A percentile compares a stretch with the other conserved stretches of the same genome.
Evolutionary conservation across 1,284 basidiomycete genomes (phyloP).

Genomic region (Ganoderma boninense): DNA sequence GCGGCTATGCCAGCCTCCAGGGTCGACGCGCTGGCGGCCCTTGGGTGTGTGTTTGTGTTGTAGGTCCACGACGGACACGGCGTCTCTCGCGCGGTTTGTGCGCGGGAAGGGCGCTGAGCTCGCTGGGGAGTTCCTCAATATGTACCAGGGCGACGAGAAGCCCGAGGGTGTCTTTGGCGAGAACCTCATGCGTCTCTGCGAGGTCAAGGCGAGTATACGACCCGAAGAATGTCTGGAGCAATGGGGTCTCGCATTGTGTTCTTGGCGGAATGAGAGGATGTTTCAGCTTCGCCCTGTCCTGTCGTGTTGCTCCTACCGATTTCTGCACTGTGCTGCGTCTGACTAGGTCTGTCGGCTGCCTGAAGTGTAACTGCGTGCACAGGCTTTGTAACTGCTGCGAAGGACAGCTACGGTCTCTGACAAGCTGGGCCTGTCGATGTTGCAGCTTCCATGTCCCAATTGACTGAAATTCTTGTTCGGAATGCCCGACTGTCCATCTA

Average conservation of each 20-base stretch:
- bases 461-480: background rate
- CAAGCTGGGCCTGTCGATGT: background rate
- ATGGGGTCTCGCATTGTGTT: constrained; percentile 37
- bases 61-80: constrained; percentile 28
- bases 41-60: background rate
- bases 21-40: background rate
- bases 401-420: background rate
- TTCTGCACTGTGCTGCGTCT: background rate
- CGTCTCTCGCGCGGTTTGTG: constrained; percentile 25
- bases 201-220: constrained; percentile 48
- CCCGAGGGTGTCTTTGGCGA: constrained; percentile 41
- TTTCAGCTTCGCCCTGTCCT: background rate
- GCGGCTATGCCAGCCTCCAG: background rate
- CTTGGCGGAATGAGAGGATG: constrained; percentile 15
- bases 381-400: background rate
- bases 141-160: constrained; percentile 32
- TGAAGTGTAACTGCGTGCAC: background rate
- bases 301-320: background rate
- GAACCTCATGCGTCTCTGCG: constrained; percentile 40
- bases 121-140: constrained; percentile 31
- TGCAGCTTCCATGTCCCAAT: background rate
- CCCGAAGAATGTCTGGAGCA: constrained; percentile 43
- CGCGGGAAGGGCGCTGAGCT: constrained; percentile 33
- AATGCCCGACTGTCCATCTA: background rate
- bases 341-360: too few relatives aligned